Percentiles rank a stretch among this genome's conserved stretches.
Evolutionary conservation across 768 basidiomycete genomes (phyloP).

Genomic region (Hemileccinum rubropunctum): DNA sequence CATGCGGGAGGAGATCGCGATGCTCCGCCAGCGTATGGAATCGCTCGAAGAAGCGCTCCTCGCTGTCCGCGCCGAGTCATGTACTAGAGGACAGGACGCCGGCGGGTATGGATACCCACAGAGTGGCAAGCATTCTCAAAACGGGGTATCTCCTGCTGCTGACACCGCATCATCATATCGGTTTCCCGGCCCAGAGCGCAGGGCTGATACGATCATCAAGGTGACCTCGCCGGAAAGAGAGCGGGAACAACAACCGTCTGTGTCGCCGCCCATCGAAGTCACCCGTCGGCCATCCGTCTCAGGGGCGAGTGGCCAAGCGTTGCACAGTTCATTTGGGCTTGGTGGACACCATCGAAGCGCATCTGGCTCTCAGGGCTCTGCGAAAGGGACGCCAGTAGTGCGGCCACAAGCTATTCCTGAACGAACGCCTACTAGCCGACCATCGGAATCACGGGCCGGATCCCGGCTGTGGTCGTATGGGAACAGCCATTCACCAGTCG

Average conservation of each 20-base stretch:
- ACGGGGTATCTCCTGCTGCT: no score
- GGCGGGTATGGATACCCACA: no score
- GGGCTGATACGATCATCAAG: no score
- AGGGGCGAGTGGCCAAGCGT: background rate
- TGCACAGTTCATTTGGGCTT: conserved; percentile 6
- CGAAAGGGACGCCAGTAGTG: conserved; percentile 20
- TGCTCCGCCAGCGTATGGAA: conserved; percentile 61
- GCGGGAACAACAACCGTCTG: conserved; percentile 19
- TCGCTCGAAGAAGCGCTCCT: conserved; percentile 58
- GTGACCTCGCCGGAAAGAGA: no score
- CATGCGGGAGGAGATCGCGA: conserved; percentile 60
- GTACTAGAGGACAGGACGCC: no score
- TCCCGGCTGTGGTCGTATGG: conserved; percentile 20
- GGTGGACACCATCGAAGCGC: conserved; percentile 20
- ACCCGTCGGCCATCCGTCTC: conserved; percentile 43
- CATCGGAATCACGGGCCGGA: conserved; percentile 20
- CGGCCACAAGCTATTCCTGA: conserved; percentile 19
- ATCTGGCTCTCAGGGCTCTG: conserved; percentile 11
- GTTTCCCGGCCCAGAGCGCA: no score
- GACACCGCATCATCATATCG: no score
- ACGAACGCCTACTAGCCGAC: conserved; percentile 18
- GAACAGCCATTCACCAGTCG: conserved; percentile 8
- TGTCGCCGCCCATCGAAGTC: conserved; percentile 47
- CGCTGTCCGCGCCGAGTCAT: conserved; percentile 20
- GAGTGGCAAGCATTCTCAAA: no score